Conservation (phyloP, 2,329 filamentous ascomycete species). For the Fusarium sp. region DNA sequence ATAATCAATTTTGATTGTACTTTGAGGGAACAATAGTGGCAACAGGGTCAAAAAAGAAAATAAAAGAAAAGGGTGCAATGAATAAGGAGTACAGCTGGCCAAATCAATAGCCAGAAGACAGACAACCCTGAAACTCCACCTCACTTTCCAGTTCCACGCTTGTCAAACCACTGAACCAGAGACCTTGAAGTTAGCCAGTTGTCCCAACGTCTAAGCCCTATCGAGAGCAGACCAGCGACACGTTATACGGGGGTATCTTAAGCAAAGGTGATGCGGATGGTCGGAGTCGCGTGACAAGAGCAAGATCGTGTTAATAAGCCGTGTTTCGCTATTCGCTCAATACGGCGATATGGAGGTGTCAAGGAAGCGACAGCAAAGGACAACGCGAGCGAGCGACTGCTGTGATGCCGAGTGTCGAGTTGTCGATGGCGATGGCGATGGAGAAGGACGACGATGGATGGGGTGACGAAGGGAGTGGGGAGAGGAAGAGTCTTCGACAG, state of each 20-base stretch:
- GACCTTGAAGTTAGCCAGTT: conserved; percentile 47
- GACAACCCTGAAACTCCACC: conserved; percentile 52
- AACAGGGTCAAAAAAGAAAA: conserved; percentile 49
- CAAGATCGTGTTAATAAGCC: conserved; percentile 15
- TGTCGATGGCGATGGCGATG: conserved; percentile 39
- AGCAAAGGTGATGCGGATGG: conserved; percentile 14
- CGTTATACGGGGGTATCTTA: conserved; percentile 13
- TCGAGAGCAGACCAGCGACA: conserved; percentile 41
- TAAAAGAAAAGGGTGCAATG: conserved; percentile 48
- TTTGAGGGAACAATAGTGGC: conserved; percentile 51
- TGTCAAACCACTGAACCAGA: conserved; percentile 48
- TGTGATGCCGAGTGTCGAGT: conserved; percentile 22
- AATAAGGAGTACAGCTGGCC: conserved; percentile 57
- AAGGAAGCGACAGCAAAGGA: conserved; percentile 5
- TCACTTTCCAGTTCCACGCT: conserved; percentile 51
- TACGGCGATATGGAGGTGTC: neutral
- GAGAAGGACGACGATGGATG: conserved; percentile 30
- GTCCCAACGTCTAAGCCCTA: conserved; percentile 40
- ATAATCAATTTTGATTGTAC: conserved; percentile 67
- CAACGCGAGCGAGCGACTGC: conserved; percentile 11
- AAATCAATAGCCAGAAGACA: conserved; percentile 49
- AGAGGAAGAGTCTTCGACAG: conserved; percentile 39
- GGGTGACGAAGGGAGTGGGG: conserved; percentile 32
- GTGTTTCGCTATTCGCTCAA: conserved; percentile 9
- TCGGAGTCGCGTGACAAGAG: conserved; percentile 24